Evolutionary conservation across 2,329 filamentous ascomycete species (phyloP).

Genomic region (Metarhizium brunneum): DNA sequence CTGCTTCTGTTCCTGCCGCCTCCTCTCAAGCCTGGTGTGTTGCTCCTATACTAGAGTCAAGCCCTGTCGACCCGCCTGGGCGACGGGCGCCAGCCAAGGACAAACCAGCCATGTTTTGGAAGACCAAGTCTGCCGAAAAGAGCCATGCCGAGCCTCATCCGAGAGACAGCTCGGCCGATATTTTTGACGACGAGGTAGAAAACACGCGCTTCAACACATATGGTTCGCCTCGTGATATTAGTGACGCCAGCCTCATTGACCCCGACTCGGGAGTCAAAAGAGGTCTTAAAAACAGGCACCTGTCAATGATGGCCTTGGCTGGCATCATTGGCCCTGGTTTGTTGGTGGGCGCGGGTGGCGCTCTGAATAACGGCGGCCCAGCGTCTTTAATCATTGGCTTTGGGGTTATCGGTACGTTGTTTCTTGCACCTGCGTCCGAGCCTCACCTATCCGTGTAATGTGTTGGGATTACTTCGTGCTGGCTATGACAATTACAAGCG

Average conservation of each 20-base stretch:
- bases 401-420: constrained; percentile 45
- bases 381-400: constrained; percentile 67
- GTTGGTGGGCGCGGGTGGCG: constrained; percentile 62
- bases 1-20: background rate
- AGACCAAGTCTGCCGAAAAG: background rate
- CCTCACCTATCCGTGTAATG: background rate
- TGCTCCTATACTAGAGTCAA: background rate
- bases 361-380: constrained; percentile 59
- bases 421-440: background rate
- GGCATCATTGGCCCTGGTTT: constrained; percentile 61
- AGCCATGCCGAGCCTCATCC: constrained; percentile 3
- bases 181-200: constrained; percentile 7
- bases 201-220: constrained; percentile 10
- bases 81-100: background rate
- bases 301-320: constrained; percentile 57
- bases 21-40: background rate
- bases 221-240: constrained; percentile 7
- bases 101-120: constrained; percentile 2
- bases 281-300: constrained; percentile 57
- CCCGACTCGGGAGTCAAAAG: constrained; percentile 57
- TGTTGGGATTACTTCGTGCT: too few relatives aligned
- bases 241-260: constrained; percentile 39
- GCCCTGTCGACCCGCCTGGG: background rate
- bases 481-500: too few relatives aligned
- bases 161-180: constrained; percentile 11